Base-by-base conservation (phyloP, 345 rosid genomes). In the Cochlearia excelsa region DNA sequence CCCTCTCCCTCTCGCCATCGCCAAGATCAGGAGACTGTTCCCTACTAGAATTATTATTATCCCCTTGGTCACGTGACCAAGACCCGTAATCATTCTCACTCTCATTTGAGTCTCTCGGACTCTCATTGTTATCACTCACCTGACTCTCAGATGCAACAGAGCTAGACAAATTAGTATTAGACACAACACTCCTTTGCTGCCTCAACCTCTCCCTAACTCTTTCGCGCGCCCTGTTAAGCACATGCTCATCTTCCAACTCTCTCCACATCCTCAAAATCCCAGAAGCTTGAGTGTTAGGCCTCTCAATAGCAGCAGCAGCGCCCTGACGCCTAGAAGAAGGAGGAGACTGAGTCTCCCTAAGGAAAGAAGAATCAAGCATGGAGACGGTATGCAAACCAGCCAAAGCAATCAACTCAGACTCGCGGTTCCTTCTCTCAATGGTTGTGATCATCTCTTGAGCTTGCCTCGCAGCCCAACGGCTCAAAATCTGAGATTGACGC, bases 391-490 rank as follows among this genome's bases (percentile, higher is more conserved):
- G 99, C 81, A 94, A 72, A 67, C 96, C 95, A 0, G 99, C 99
- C 37, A 94, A 72, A 0, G 97, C 99, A 86, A 94, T 85, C 77
- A 94, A 73, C 73, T 94, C 99, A 0, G 99, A 82, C 82, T 94
- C 99, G 3, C 86, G 85, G 59, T 87, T 90, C 79, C 96, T 78
- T 79, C 90, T 87, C 82, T 94, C 99, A 26, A 94, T 82, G 0
- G 95, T 90, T 9, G 99, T 90, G 6, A 94, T 94, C 97, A 94
- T 90, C 71, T 94, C 96, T 72, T 90, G 97, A 9, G 99, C 99
- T 63, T 90, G 99, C 54, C 99, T 74, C 1, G 97, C 99, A 57
- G 96, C 99, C 99, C 97, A 94, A 48, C 81, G 68, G 65, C 96
- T 85, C 71, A 87, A 65, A 65, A 94, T 87, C 35, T 88, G 79